Base-by-base conservation (phyloP, 192 early-diverging fungal species). In the Entophlyctis helioformis region DNA sequence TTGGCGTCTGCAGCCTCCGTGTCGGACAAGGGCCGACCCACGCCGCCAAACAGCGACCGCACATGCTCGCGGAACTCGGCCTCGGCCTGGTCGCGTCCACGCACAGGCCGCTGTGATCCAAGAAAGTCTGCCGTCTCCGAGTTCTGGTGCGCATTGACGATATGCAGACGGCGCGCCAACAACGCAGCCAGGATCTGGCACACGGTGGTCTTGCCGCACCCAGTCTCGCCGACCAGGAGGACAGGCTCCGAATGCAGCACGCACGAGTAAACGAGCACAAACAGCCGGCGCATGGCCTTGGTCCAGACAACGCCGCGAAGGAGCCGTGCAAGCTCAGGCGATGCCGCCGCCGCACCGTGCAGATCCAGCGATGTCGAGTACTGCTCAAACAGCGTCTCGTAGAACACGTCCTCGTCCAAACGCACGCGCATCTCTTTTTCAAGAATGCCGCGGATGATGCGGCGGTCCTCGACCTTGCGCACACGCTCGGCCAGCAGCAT, bases 141-240 rank as follows among this genome's bases (percentile, higher is more conserved):
- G 60, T 90, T 83, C 54, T 95, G 91, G 56, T 98, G 95, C 55
- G 91, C 93, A 60, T 96, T 98, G 42, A 98, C 87, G 39, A 91
- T 84, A 45, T 82, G 78, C 31, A 98, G 62, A 16, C 74, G 69
- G 25, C 69, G 66, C 5, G 57, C 41, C 20, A 68, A 67, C 10
- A 87, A 61, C 13, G 76, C 62, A 0, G 89, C 80, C 9, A 98
- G 56, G 64, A 98, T 81, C 61, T 98, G 89, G 62, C 89, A 93
- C 2, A 96, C 89, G 18, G 91, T 96, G 8, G 96, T 98, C 59
- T 96, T 98, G 40, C 93, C 96, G 56, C 85, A 85, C n/a, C 96
- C 96, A 16, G 96, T 96, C 54, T 96, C 96, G 39, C 96, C 96
- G 4, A 98, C 88, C 4, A 98, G 68, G 27, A 98, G 60, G 22